Percentiles rank a stretch among this genome's conserved stretches.
phyloP scores from a whole-genome alignment of 2,329 filamentous ascomycete genomes.

The Colletotrichum sp. region DNA sequence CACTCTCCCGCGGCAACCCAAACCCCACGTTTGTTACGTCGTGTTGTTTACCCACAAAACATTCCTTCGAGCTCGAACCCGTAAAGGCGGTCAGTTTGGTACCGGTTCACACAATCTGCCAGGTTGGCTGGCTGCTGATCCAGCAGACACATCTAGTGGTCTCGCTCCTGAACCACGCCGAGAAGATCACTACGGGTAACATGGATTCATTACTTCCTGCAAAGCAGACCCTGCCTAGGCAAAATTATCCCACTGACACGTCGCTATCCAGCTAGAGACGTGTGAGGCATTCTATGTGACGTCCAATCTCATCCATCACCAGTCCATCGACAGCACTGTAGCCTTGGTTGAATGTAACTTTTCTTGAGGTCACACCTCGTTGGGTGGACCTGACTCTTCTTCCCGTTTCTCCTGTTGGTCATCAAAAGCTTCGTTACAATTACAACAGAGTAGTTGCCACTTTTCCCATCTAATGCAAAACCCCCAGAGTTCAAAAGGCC shows the following conservation, averaged over 20 bases:
- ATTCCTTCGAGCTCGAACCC: background rate
- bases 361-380: background rate
- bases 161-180: background rate
- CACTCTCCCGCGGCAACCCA: background rate
- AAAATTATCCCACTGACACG: background rate
- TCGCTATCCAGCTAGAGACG: background rate
- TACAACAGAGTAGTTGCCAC: slow-evolving; percentile 23
- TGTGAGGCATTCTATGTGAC: background rate
- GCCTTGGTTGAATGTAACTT: background rate
- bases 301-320: background rate
- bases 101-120: background rate
- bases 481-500: background rate
- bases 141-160: background rate
- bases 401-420: background rate
- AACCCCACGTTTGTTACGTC: background rate
- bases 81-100: background rate
- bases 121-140: background rate
- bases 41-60: background rate
- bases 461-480: slow-evolving; percentile 20
- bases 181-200: background rate
- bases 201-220: background rate
- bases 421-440: slow-evolving; percentile 22
- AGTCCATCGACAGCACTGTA: background rate
- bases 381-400: background rate
- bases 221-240: background rate